Conservation (phyloP, 1,284 basidiomycete species). For the Coniferiporia weirii region DNA sequence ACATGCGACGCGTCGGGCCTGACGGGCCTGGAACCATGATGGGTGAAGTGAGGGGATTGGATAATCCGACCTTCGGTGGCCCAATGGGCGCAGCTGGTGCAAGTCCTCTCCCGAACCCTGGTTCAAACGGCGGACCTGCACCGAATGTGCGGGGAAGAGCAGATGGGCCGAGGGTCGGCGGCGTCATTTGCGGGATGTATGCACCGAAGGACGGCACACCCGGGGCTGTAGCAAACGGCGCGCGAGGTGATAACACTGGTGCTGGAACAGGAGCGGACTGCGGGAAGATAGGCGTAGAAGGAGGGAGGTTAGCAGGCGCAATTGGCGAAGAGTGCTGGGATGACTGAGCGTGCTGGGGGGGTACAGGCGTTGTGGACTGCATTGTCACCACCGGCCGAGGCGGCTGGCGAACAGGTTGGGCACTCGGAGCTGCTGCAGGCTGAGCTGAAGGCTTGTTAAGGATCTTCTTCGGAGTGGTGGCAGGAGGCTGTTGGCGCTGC, state of each 20-base stretch:
- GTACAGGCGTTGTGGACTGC: constrained; percentile 13
- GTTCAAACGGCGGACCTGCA: constrained; percentile 45
- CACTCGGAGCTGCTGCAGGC: constrained; percentile 8
- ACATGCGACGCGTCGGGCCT: constrained; percentile 29
- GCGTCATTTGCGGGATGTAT: constrained; percentile 35
- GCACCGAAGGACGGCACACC: constrained; percentile 34
- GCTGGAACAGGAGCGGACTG: constrained; percentile 4
- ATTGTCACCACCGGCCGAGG: constrained; percentile 14
- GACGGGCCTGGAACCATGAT: constrained; percentile 3
- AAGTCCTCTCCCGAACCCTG: constrained; percentile 37
- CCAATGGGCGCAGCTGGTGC: constrained; percentile 51
- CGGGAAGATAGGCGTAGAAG: constrained; percentile 15
- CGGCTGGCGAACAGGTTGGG: constrained; percentile 15
- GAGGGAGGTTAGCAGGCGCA: constrained; percentile 5
- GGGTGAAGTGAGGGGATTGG: constrained; percentile 36
- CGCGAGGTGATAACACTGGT: constrained; percentile 15
- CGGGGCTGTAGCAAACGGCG: constrained; percentile 7
- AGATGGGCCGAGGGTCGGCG: constrained; percentile 45
- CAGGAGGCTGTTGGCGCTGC: constrained; percentile 37
- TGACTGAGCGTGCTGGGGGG: constrained; percentile 6
- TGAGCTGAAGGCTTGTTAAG: constrained; percentile 34
- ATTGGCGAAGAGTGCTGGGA: constrained; percentile 16
- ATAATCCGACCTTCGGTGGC: constrained; percentile 30
- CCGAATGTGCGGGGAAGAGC: constrained; percentile 48
- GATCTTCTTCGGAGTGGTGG: constrained; percentile 48